A percentile compares a stretch with the other conserved stretches of the same genome.
Conservation (phyloP, 2,329 filamentous ascomycete species). For the Emmonsia crescens region DNA sequence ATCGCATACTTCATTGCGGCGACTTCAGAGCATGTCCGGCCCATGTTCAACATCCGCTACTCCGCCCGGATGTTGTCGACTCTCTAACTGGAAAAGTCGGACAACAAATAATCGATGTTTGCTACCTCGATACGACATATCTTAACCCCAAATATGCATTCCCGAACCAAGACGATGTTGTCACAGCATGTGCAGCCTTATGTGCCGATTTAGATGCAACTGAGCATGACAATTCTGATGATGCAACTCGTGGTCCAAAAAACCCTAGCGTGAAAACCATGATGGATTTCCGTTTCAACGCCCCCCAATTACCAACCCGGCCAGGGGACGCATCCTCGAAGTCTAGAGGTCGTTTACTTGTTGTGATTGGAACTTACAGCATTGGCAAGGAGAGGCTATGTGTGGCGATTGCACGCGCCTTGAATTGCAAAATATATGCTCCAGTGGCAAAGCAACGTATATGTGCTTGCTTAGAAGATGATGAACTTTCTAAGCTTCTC, state of each 20-base stretch:
- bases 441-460: constrained; percentile 73
- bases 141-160: constrained; percentile 93
- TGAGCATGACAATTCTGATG: constrained; percentile 40
- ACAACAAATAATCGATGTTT: constrained; percentile 85
- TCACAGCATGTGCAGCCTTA: constrained; percentile 75
- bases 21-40: constrained; percentile 86
- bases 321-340: constrained; percentile 31
- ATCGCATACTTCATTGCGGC: constrained; percentile 85
- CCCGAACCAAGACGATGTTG: constrained; percentile 77
- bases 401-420: constrained; percentile 75
- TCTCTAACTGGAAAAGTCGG: constrained; percentile 56
- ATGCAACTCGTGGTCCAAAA: constrained; percentile 45
- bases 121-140: constrained; percentile 96
- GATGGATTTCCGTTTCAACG: constrained; percentile 49
- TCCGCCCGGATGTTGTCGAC: constrained; percentile 66
- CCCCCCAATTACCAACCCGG: constrained; percentile 23
- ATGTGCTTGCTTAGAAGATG: constrained; percentile 72
- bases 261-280: constrained; percentile 48
- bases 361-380: constrained; percentile 92
- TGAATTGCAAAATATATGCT: constrained; percentile 83
- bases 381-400: constrained; percentile 98
- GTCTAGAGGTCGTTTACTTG: constrained; percentile 55
- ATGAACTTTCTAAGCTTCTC: constrained; percentile 64
- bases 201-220: constrained; percentile 67
- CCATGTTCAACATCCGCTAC: constrained; percentile 69